A percentile compares a stretch with the other conserved stretches of the same genome.
phyloP scores from a whole-genome alignment of 2,329 filamentous ascomycete species.

The Pyricularia pennisetigena region DNA sequence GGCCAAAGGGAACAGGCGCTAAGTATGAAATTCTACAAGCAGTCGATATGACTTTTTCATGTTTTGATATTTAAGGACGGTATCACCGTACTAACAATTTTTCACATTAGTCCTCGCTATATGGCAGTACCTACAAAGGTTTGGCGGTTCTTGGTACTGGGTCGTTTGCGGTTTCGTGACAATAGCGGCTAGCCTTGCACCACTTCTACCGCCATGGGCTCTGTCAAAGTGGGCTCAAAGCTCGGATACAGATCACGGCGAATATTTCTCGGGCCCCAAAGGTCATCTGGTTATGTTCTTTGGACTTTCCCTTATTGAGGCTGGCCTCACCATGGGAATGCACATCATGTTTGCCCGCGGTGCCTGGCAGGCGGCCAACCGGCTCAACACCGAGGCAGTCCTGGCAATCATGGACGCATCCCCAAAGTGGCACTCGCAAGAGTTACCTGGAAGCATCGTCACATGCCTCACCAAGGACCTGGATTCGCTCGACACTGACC shows the following conservation, averaged over 20 bases:
- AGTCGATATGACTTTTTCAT: background rate
- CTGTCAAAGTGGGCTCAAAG: background rate
- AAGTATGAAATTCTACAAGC: background rate
- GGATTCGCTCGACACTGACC: conserved; percentile 81
- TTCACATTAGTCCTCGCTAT: background rate
- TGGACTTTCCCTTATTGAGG: conserved; percentile 30
- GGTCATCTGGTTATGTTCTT: conserved; percentile 34
- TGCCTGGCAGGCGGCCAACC: conserved; percentile 44
- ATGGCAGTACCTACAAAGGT: background rate
- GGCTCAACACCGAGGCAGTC: conserved; percentile 42
- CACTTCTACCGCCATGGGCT: background rate
- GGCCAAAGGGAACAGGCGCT: background rate
- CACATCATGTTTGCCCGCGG: conserved; percentile 18
- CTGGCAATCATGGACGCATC: conserved; percentile 41
- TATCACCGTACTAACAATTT: background rate
- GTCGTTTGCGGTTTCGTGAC: background rate
- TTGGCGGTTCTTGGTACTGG: background rate
- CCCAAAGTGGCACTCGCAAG: conserved; percentile 44
- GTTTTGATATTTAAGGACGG: background rate
- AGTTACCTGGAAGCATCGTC: conserved; percentile 79
- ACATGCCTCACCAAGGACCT: conserved; percentile 93
- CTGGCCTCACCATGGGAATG: conserved; percentile 23
- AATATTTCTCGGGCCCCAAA: background rate
- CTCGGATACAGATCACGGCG: background rate
- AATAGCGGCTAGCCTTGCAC: background rate